Percentiles rank a stretch among this genome's conserved stretches.
phyloP scores from a whole-genome alignment of 495 filamentous ascomycete genomes.

The Friedmanniomyces endolithicus region DNA sequence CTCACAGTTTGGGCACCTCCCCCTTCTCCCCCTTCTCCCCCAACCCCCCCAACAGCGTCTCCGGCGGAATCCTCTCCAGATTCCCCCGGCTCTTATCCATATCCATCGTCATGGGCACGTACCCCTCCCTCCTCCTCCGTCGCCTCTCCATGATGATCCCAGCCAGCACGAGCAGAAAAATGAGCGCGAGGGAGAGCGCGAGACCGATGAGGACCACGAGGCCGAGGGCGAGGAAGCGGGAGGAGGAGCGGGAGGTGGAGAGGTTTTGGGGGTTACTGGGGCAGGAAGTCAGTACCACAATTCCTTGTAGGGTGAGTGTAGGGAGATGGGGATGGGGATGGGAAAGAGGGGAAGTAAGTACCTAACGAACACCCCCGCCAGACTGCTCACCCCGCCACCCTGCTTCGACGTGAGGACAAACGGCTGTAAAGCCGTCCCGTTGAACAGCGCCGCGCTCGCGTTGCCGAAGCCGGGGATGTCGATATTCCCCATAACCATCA shows the following conservation, averaged over 20 bases:
- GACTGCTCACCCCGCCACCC: slow-evolving; percentile 51
- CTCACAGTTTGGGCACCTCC: slow-evolving; percentile 12
- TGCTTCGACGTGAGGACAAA: slow-evolving; percentile 63
- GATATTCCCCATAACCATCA: slow-evolving; percentile 76
- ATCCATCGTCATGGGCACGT: slow-evolving; percentile 59
- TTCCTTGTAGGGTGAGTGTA: neutral
- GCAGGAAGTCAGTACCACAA: neutral
- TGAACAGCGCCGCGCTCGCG: slow-evolving; percentile 76
- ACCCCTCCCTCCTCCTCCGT: slow-evolving; percentile 75
- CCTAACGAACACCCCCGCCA: slow-evolving; percentile 61
- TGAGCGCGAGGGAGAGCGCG: slow-evolving; percentile 72
- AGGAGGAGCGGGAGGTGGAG: slow-evolving; percentile 28
- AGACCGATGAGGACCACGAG: slow-evolving; percentile 89
- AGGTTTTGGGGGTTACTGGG: slow-evolving; percentile 10
- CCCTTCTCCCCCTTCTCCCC: slow-evolving; percentile 16
- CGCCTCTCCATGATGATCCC: slow-evolving; percentile 75
- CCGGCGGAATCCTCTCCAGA: slow-evolving; percentile 69
- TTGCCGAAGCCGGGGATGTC: slow-evolving; percentile 62
- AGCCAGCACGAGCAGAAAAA: slow-evolving; percentile 74
- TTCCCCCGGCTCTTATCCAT: slow-evolving; percentile 61
- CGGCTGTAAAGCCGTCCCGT: slow-evolving; percentile 64
- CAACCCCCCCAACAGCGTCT: slow-evolving; percentile 55
- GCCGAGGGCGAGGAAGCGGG: slow-evolving; percentile 61
- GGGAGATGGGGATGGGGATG: neutral
- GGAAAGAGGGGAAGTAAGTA: neutral